Conservation (phyloP, 495 filamentous ascomycete genomes). For the Aspergillus bertholletiae region DNA sequence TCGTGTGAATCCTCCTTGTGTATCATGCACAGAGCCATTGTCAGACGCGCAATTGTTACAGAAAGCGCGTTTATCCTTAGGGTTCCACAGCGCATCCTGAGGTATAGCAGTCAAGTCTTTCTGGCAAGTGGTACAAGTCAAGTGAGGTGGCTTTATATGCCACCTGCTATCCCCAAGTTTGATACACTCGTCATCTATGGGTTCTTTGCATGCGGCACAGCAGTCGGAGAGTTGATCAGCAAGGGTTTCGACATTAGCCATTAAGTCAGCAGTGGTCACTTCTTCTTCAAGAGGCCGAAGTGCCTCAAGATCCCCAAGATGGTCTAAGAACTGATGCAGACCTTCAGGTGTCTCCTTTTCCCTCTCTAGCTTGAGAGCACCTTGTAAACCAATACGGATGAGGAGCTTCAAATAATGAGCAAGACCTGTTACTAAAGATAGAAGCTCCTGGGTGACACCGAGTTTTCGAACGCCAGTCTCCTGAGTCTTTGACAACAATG, state of each 20-base stretch:
- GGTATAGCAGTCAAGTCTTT: constrained; percentile 64
- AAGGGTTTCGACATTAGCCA: constrained; percentile 65
- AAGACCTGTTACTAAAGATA: constrained; percentile 92
- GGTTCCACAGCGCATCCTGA: constrained; percentile 62
- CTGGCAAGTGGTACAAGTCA: constrained; percentile 71
- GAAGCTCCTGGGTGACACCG: constrained; percentile 93
- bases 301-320: constrained; percentile 70
- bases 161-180: constrained; percentile 69
- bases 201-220: constrained; percentile 73
- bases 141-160: constrained; percentile 68
- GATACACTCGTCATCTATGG: constrained; percentile 92
- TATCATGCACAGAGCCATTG: constrained; percentile 41
- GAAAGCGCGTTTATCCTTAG: constrained; percentile 59
- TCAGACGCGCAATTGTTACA: constrained; percentile 65
- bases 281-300: constrained; percentile 57
- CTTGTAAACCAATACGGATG: constrained; percentile 94
- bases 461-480: constrained; percentile 81
- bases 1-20: constrained; percentile 53
- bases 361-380: constrained; percentile 84
- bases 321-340: constrained; percentile 74
- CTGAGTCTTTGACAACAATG: constrained; percentile 87
- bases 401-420: constrained; percentile 98
- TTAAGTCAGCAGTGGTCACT: constrained; percentile 69
- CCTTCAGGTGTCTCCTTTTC: constrained; percentile 72
- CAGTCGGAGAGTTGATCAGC: constrained; percentile 79